These are phyloP conservation scores for Tylopilus plumbeoviolaceoides DNA, from an alignment of 768 basidiomycete genomes.

Conservation along the genomic window DNA sequence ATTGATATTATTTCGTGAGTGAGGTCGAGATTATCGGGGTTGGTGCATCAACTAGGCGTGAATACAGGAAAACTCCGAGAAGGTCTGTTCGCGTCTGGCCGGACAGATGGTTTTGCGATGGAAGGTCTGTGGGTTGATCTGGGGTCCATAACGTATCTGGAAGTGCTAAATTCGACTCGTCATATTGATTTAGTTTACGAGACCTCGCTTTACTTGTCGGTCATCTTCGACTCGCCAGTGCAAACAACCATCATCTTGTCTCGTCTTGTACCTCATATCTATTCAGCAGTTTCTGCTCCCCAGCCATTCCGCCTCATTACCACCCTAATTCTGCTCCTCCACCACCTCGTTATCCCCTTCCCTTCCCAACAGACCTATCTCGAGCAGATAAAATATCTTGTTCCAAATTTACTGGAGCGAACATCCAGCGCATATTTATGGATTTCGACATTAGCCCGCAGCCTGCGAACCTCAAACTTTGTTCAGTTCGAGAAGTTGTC, in stretches of 20 bases:
- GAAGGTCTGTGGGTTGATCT: constrained; percentile 48
- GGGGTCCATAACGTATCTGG: not conserved
- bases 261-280: constrained; percentile 51
- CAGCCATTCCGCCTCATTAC: constrained; percentile 28
- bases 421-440: constrained; percentile 40
- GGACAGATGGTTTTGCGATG: constrained; percentile 57
- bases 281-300: constrained; percentile 23
- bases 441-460: constrained; percentile 49
- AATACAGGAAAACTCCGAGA: constrained; percentile 69
- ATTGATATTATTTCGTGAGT: constrained; percentile 69
- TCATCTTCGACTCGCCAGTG: constrained; percentile 55
- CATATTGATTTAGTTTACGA: constrained; percentile 56
- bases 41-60: not conserved
- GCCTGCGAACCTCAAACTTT: constrained; percentile 54
- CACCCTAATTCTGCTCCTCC: constrained; percentile 50
- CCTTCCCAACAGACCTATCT: constrained; percentile 61
- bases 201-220: constrained; percentile 63
- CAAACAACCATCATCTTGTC: constrained; percentile 63
- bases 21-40: not conserved
- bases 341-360: constrained; percentile 53
- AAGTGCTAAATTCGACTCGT: not conserved
- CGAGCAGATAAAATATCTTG: constrained; percentile 16
- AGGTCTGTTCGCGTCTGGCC: constrained; percentile 58
- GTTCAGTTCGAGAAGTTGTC: constrained; percentile 47
- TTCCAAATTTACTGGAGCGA: constrained; percentile 35